phyloP scores from a whole-genome alignment of 805 yeast genomes.

The Ogataea kodamae region DNA sequence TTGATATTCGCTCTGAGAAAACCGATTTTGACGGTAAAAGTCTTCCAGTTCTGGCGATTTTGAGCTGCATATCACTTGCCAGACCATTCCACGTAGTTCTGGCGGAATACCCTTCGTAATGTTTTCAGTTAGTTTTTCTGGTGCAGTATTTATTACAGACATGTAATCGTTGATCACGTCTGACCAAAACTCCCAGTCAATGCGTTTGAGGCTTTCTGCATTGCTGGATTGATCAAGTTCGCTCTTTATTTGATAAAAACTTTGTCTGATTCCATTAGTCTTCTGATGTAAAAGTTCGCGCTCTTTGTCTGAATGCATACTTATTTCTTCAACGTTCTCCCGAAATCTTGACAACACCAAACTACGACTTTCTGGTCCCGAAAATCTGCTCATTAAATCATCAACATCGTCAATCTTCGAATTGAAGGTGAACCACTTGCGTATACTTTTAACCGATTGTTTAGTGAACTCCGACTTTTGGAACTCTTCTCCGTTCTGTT shows the following conservation, averaged over 20 bases:
- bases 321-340: constrained; percentile 51
- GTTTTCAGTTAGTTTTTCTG: constrained; percentile 55
- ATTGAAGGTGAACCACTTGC: constrained; percentile 32
- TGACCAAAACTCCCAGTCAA: constrained; percentile 90
- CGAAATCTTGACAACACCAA: constrained; percentile 58
- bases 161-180: constrained; percentile 73
- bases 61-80: constrained; percentile 86
- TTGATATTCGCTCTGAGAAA: constrained; percentile 58
- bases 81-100: constrained; percentile 81
- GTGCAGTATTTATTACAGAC: constrained; percentile 57
- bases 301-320: constrained; percentile 46
- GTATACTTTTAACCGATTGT: constrained; percentile 10
- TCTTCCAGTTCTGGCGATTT: constrained; percentile 64
- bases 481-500: constrained; percentile 6
- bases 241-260: constrained; percentile 45
- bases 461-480: constrained; percentile 5
- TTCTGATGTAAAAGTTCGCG: constrained; percentile 51
- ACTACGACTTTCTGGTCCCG: constrained; percentile 45
- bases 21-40: constrained; percentile 47
- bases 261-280: constrained; percentile 39
- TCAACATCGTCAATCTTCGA: constrained; percentile 22
- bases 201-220: constrained; percentile 33
- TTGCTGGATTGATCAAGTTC: constrained; percentile 41
- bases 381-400: constrained; percentile 20
- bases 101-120: constrained; percentile 78